phyloP scores from a whole-genome alignment of 495 filamentous ascomycete genomes.

The Neurospora sp. region DNA sequence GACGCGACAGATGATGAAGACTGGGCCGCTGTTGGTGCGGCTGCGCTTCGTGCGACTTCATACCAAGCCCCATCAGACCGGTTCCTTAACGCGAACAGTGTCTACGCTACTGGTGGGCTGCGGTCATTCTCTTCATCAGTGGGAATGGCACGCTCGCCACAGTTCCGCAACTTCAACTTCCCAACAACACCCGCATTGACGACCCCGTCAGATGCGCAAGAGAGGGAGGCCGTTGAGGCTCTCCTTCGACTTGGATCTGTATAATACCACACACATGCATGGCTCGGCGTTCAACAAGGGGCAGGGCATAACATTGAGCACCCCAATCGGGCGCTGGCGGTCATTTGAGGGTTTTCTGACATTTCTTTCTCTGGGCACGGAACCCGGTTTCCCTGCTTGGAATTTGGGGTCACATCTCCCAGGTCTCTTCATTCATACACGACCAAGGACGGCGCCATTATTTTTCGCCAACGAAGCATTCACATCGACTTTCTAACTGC shows the following conservation, averaged over 20 bases:
- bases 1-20: slow-evolving; percentile 96
- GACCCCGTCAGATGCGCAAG: slow-evolving; percentile 51
- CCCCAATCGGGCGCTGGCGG: neutral
- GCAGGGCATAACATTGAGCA: slow-evolving; percentile 2
- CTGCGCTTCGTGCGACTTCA: slow-evolving; percentile 66
- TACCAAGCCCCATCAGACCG: slow-evolving; percentile 29
- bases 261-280: slow-evolving; percentile 48
- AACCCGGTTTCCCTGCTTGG: neutral
- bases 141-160: slow-evolving; percentile 38
- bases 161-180: slow-evolving; percentile 38
- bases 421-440: neutral
- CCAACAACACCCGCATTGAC: slow-evolving; percentile 32
- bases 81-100: slow-evolving; percentile 29
- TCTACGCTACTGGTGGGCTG: slow-evolving; percentile 35
- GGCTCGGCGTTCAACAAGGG: slow-evolving; percentile 33
- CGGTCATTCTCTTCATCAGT: slow-evolving; percentile 37
- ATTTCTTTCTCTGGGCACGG: neutral
- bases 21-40: slow-evolving; percentile 85
- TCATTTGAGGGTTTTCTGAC: neutral
- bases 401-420: neutral
- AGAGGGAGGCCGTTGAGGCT: slow-evolving; percentile 77
- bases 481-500: neutral
- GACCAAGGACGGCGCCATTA: neutral
- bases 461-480: neutral
- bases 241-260: slow-evolving; percentile 78